Evolutionary conservation across 192 early-diverging fungal species (phyloP), one percentile per base, ranked within the genome.

Genomic region (Haplosporangium gracile): DNA sequence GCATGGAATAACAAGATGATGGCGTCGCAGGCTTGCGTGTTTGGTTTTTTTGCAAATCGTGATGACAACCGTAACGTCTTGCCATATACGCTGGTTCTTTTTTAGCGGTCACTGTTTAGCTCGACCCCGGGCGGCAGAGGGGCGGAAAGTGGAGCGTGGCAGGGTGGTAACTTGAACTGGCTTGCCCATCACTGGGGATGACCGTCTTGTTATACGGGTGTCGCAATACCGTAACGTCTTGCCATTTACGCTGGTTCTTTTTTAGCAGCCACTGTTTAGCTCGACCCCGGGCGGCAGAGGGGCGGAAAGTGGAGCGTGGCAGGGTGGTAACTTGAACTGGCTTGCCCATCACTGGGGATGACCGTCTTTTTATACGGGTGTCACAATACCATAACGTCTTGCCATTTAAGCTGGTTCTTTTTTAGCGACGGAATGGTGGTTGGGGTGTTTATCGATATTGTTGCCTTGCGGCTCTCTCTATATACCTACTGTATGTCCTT

Each of bases 81-180:
- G 57, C 57, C 57, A 29, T 29, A 26, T 60, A 60, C 57, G 57
- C 57, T 29, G 57, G 57, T 60, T 60, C 57, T 60, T 8, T 60
- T 60, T 60, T 60, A 60, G 57, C 57, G 7, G 57, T 26, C 57
- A 60, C 57, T 60, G 57, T 26, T 26, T 60, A 60, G 26, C 57
- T 60, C 57, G 57, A 60, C 8, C 29, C 57, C 57, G 8, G 57
- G 57, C 57, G 57, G 57, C 57, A 60, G 57, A 60, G 57, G 57
- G 57, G 57, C 57, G 57, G 57, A 60, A 60, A 60, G 57, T 60
- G 57, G 57, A 60, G 57, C 57, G 26, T 60, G 57, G 5, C 57
- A 60, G n/a, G n/a, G 57, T 29, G 57, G 57, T 60, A 60, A 60
- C 57, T 29, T 60, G 57, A 60, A 29, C 57, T 18, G 57, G n/a